phyloP scores from a whole-genome alignment of 148 eudicot genomes.

The Silene conica region DNA sequence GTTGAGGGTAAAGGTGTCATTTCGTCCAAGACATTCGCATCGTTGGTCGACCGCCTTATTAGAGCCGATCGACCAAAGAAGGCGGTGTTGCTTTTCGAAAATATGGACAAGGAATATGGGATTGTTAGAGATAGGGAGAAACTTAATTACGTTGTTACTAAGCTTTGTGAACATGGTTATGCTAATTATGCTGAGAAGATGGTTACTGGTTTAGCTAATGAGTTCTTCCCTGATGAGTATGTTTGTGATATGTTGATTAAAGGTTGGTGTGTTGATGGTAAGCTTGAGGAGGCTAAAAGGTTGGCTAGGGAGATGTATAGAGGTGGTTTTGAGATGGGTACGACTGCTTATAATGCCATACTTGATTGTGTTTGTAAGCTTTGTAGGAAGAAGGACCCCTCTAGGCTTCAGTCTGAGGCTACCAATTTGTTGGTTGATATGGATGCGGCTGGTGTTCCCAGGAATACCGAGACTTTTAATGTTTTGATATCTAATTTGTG shows the following conservation, averaged over 20 bases:
- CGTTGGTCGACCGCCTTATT: conserved; percentile 49
- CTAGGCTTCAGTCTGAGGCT: conserved; percentile 57
- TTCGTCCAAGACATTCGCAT: conserved; percentile 36
- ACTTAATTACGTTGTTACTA: conserved; percentile 46
- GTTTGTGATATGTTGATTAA: conserved; percentile 74
- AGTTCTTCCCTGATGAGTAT: conserved; percentile 74
- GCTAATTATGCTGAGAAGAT: conserved; percentile 82
- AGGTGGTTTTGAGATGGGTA: conserved; percentile 84
- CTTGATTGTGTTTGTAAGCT: conserved; percentile 86
- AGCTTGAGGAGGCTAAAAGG: conserved; percentile 76
- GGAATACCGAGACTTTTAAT: conserved; percentile 78
- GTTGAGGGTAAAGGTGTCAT: conserved; percentile 31
- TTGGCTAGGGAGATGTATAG: conserved; percentile 78
- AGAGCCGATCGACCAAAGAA: conserved; percentile 65
- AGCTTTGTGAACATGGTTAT: conserved; percentile 65
- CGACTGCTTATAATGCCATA: conserved; percentile 61
- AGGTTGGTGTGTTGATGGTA: conserved; percentile 88
- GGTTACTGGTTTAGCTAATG: conserved; percentile 65
- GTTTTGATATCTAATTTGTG: conserved; percentile 70
- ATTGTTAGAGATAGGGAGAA: conserved; percentile 44
- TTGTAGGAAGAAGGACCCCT: conserved; percentile 75
- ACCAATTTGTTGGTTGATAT: conserved; percentile 63
- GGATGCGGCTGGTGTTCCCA: conserved; percentile 85
- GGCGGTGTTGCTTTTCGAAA: conserved; percentile 51
- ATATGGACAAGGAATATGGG: conserved; percentile 68